Evolutionary conservation across 179 eudicot genomes (phyloP), one percentile per base, ranked within the genome.

Genomic region (Beta corolliflora): DNA sequence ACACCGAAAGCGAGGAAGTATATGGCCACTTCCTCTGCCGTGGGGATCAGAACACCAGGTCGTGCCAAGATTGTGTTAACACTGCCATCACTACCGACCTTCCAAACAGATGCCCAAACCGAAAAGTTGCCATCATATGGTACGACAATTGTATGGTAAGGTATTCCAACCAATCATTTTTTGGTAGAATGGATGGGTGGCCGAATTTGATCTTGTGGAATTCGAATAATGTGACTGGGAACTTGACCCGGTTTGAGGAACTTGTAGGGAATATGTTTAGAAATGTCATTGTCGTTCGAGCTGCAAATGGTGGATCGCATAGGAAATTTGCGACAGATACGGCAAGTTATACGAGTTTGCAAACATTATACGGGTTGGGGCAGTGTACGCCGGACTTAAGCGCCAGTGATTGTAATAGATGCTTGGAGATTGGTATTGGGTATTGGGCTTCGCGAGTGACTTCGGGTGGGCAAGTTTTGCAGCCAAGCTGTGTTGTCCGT

Each of bases 1-100:
- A 19, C 19, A 0, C 50, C 7, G 25, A 54, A 9, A 63, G 29
- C 7, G 80, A 76, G 12, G 46, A 8, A 5, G 75, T 79, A 5
- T 68, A 79, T 50, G 85, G 90, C 69, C 87, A 83, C 81, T 88
- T 81, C 77, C 87, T 85, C 16, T 88, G 88, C 70, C 84, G 85
- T 2, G 87, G 82, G 18, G 85, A 88, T 59, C 64, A 65, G 14
- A 44, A 59, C 36, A 3, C 44, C 9, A 25, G 58, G 31, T 1
- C 60, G 0, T 88, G 88, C 66, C 63, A 61, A 9, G 81, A 77
- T 1, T 88, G 87, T 46, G 87, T 85, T 4, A 18, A 31, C 5
- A 25, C 53, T 6, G 88, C 77, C 54, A 77, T 76, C 54, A 21
- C 72, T 9, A 9, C 25, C 9, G 77, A 21, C 36, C 75, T 15